Evolutionary conservation across 2,329 filamentous ascomycete species (phyloP), one percentile per base, ranked within the genome.

Genomic region (Aureobasidium sp.): DNA sequence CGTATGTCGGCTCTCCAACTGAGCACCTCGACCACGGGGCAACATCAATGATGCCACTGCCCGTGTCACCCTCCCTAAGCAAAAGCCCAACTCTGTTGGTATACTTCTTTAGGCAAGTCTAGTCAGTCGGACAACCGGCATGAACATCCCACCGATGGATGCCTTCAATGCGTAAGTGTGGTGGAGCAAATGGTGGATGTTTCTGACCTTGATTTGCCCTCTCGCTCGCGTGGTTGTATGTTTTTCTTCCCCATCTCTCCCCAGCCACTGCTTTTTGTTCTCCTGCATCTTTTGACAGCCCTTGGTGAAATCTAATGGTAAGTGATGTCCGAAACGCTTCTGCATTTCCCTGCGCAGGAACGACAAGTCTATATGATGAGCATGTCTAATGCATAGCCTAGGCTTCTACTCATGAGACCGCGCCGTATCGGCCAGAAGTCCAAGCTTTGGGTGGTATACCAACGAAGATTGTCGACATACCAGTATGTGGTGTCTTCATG

Each of bases 401-500:
- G 54, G 41, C 54, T 59, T 37, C 37, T 9, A 27, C n/a, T 6
- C 53, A 27, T 57, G 29, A 48, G 44, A 59, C 34, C 25, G 30
- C 57, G 21, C 64, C 64, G n/a, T 65, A 65, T 44, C 44, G 54
- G 27, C 64, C 62, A 53, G 53, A 58, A 30, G 73, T 68, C 13
- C 84, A 86, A 45, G 68, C 70, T 16, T 72, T 86, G 21, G 86
- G 87, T 62, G 83, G 85, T 29, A 66, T 75, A 8, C 88, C 89
- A 1, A 81, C 77, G 1, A 69, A 78, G 4, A 64, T 69, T 3
- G 74, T 87, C 65, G 89, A 92, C 70, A 78, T 86, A 8, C 86
- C 88, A 41, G 79, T 90, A 69, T 83, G 78, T 63, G 78, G 81
- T 58, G 80, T 89, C 62, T 82, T 91, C 65, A 71, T 91, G 15